phyloP scores from a whole-genome alignment of 805 yeast species.

The Brettanomyces naardenensis region DNA sequence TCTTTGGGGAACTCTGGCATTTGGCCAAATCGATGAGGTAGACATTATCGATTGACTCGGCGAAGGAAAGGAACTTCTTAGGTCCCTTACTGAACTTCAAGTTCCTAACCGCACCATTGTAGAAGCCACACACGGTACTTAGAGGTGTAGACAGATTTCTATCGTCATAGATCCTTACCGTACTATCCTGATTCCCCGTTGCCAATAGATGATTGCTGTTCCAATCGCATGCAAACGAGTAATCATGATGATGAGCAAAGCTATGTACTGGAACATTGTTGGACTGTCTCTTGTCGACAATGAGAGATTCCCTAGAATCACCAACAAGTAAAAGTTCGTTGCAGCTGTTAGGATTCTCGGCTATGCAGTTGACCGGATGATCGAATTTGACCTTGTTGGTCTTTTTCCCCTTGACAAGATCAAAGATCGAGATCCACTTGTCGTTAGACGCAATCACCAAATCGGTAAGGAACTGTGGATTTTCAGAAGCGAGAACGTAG shows the following conservation, averaged over 20 bases:
- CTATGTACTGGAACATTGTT: conserved; percentile 1
- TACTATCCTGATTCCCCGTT: conserved; percentile 56
- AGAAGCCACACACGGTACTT: conserved; percentile 12
- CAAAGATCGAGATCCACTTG: conserved; percentile 32
- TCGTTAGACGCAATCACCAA: conserved; percentile 47
- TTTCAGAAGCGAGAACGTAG: conserved; percentile 31
- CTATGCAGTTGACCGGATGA: conserved; percentile 44
- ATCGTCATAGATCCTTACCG: conserved; percentile 45
- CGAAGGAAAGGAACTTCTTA: conserved; percentile 36
- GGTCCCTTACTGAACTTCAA: conserved; percentile 41
- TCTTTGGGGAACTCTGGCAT: not conserved
- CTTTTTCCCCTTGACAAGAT: conserved; percentile 21
- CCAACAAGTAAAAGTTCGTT: conserved; percentile 41
- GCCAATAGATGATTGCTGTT: conserved; percentile 25
- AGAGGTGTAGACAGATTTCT: conserved; percentile 22
- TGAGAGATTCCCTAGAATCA: conserved; percentile 34
- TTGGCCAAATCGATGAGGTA: conserved; percentile 35
- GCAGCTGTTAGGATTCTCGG: conserved; percentile 31
- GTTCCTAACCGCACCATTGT: conserved; percentile 42
- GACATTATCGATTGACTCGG: conserved; percentile 52
- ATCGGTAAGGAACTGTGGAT: conserved; percentile 11
- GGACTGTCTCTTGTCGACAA: conserved; percentile 35
- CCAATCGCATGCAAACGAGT: conserved; percentile 58
- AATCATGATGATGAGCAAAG: conserved; percentile 44
- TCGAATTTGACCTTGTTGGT: conserved; percentile 22